A percentile compares a stretch with the other conserved stretches of the same genome.
Conservation (phyloP, 2,329 filamentous ascomycete genomes). For the Microcyclospora pomicola region DNA sequence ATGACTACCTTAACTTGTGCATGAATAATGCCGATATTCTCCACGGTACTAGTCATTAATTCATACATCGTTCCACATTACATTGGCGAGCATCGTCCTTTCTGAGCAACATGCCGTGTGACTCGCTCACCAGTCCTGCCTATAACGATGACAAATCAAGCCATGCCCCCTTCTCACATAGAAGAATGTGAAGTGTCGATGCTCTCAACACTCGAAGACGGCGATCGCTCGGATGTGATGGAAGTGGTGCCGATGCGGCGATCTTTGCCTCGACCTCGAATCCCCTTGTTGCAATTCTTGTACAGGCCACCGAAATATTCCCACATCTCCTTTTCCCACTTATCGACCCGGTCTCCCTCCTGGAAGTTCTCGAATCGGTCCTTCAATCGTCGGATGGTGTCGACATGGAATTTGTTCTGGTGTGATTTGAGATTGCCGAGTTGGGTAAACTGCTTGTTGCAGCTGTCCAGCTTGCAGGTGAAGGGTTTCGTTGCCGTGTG, state of each 20-base stretch:
- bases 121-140: too few species aligned
- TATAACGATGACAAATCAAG: too few species aligned
- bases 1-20: too few species aligned
- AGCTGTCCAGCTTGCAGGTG: slow-evolving; percentile 67
- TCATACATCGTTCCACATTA: too few species aligned
- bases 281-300: slow-evolving; percentile 96
- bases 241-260: slow-evolving; percentile 41
- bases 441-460: slow-evolving; percentile 78
- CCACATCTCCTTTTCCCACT: slow-evolving; percentile 63
- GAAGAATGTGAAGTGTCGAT: too few species aligned
- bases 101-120: too few species aligned
- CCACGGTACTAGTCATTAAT: too few species aligned
- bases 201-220: too few species aligned
- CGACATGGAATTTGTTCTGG: slow-evolving; percentile 82
- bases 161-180: too few species aligned
- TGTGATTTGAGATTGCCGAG: slow-evolving; percentile 91
- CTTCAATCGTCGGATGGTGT: slow-evolving; percentile 57
- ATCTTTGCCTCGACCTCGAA: slow-evolving; percentile 87
- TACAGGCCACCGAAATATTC: slow-evolving; percentile 79
- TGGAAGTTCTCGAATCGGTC: slow-evolving; percentile 52
- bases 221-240: too few species aligned
- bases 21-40: too few species aligned
- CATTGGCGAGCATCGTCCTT: too few species aligned
- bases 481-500: slow-evolving; percentile 68
- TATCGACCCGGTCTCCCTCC: slow-evolving; percentile 48